Evolutionary conservation across 768 basidiomycete species (phyloP).

Genomic region (Coprinellus micaceus): DNA sequence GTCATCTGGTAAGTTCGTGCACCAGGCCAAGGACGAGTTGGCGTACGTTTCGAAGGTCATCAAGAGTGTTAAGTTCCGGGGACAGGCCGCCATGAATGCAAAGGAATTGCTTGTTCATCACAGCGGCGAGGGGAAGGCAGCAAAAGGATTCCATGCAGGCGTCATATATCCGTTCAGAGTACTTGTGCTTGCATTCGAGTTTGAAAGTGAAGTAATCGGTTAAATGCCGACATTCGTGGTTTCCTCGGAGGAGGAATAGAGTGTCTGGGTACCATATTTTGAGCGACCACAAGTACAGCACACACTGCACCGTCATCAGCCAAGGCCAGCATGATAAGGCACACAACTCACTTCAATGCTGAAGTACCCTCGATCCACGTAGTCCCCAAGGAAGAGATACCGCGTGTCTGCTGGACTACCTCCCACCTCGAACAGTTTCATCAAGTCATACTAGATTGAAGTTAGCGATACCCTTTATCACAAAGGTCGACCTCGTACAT

Average conservation of each 20-base stretch:
- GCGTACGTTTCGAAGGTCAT: constrained; percentile 43
- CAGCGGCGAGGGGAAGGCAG: constrained; percentile 82
- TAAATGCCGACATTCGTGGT: constrained; percentile 95
- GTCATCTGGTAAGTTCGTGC: too few species aligned
- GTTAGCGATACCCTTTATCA: constrained; percentile 45
- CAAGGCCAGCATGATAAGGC: constrained; percentile 75
- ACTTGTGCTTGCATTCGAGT: constrained; percentile 95
- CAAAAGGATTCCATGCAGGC: constrained; percentile 90
- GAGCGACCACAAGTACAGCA: constrained; percentile 88
- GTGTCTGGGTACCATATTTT: constrained; percentile 88
- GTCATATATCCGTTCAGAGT: constrained; percentile 81
- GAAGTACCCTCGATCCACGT: constrained; percentile 95
- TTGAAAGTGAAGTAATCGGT: constrained; percentile 99
- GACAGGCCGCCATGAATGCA: constrained; percentile 97
- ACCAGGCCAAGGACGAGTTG: too few species aligned
- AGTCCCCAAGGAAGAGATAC: constrained; percentile 94
- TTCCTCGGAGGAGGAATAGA: constrained; percentile 83
- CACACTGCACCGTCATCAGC: constrained; percentile 96
- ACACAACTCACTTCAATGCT: constrained; percentile 47
- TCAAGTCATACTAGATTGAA: constrained; percentile 93
- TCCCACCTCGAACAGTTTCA: constrained; percentile 97
- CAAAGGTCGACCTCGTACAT: constrained; percentile 53
- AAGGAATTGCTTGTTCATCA: constrained; percentile 94
- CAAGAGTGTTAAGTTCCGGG: constrained; percentile 75
- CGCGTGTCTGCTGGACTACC: constrained; percentile 89